Base-by-base conservation (phyloP, 176 grass and related monocot genomes). In the Cocos nucifera region DNA sequence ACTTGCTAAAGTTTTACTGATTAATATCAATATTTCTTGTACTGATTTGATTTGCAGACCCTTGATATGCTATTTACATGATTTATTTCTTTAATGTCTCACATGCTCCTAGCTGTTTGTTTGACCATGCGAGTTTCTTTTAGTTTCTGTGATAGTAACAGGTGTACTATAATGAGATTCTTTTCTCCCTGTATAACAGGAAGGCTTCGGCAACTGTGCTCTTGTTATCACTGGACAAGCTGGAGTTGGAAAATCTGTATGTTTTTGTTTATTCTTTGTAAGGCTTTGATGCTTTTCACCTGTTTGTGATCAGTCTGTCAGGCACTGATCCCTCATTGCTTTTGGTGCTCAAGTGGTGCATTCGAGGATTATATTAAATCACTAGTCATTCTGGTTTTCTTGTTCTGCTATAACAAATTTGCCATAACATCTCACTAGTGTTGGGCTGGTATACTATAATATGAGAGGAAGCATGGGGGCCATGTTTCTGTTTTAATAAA, bases 201-300 rank as follows among this genome's bases (percentile, higher is more conserved):
- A 70, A 70, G 69, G 72, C 52, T 79, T 72, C 56, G 75, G 69
- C 65, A 77, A 85, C 73, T 78, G 74, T 73, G 83, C 71, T 77
- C 92, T 95, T 77, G 73, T 90, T 75, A 81, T 96, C 65, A 90
- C 83, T 78, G 92, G 92, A 21, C 78, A 90, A 67, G 74, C 86
- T 82, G 92, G 92, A 72, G 80, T 86, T 23, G 86, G 92, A 79
- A 96, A 96, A 90, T 88, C 92, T 53, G 92, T 96, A 88, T 56
- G 70, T 51, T 76, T 53, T 28, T 51, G 65, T 68, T 65, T 66
- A 30, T 69, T 10, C 16, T 58, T 53, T 15, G 58, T 59, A 50
- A 59, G 35, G 35, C 35, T 14, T 44, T 44, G 8, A 58, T 59
- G 24, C 26, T 77, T 44, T 49, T 18, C 7, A 17, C 14, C 50